Percentiles rank a stretch among this genome's conserved stretches.
Evolutionary conservation across 257 asterid genomes (phyloP).

Genomic region (Scutellaria barbata): DNA sequence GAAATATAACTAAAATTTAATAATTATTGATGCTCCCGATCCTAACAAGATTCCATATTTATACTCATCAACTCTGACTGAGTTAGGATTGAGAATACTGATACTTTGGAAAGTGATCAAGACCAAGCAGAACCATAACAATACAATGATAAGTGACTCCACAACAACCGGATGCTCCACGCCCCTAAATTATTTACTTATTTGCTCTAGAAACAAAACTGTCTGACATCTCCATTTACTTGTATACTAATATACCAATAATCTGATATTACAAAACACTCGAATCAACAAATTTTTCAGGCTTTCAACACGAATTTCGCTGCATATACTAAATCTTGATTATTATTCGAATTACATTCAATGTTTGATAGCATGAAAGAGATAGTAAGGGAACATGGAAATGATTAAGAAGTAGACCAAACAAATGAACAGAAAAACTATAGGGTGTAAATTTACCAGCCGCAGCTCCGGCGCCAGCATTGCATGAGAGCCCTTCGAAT

Average conservation of each 20-base stretch:
- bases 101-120: constrained; percentile 2
- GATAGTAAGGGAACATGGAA: neutral
- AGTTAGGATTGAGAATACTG: neutral
- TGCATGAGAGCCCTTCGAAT: constrained; percentile 72
- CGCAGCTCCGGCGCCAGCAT: constrained; percentile 97
- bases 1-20: neutral
- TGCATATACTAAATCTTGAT: neutral
- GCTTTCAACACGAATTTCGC: neutral
- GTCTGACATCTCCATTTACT: neutral
- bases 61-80: neutral
- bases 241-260: constrained; percentile 6
- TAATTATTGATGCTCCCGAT: neutral
- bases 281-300: neutral
- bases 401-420: neutral
- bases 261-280: neutral
- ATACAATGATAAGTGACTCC: neutral
- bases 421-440: neutral
- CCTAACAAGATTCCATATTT: neutral
- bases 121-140: neutral
- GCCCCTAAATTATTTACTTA: too few species aligned
- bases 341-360: neutral
- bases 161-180: neutral
- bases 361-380: neutral
- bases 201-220: neutral
- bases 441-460: constrained; percentile 59